Evolutionary conservation across 208 protist species (phyloP), one percentile per base, ranked within the genome.

Genomic region (Acanthamoeba sp.): DNA sequence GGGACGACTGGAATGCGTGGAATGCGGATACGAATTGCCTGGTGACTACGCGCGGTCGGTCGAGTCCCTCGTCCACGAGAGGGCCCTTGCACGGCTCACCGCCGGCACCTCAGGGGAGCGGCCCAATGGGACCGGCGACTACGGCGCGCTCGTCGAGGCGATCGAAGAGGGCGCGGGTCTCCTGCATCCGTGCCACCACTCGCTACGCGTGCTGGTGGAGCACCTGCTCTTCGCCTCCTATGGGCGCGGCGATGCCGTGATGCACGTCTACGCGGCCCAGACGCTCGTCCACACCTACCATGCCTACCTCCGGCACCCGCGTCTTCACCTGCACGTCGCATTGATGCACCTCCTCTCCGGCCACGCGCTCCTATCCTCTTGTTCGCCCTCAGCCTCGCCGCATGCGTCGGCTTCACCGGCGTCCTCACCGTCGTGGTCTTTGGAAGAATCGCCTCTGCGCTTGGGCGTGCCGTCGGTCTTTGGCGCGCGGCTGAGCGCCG

Each of bases 1-100:
- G 22, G 78, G 48, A 3, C 48, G 48, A 0, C 78, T 87, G 9
- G 78, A 87, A 45, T 87, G 78, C 14, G 45, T 59, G 12, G 45
- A 87, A 29, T 87, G 78, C 48, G 78, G 78, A 18, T 87, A 87
- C 27, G 78, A 87, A 32, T n/a, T 87, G 29, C 78, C 78, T 6
- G 40, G 40, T 10, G 78, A 87, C 78, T 87, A 87, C 32, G 78
- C 78, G 24, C 78, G 22, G n/a, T 50, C 78, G 45, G 78, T 38
- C 7, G 45, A 29, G 27, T 7, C 38, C 12, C 78, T 87, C 6
- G 78, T 87, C 34, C 5, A 10, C 16, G 45, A 87, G 34, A n/a
- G 24, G 22, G 48, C 29, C 24, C 40, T 87, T 22, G 71, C 71
- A 1, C 29, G 64, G n/a, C n/a, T 32, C n/a, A 73, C 69, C 7